Evolutionary conservation across 2,329 filamentous ascomycete genomes (phyloP).

Genomic region (Herpotrichia juniperi): DNA sequence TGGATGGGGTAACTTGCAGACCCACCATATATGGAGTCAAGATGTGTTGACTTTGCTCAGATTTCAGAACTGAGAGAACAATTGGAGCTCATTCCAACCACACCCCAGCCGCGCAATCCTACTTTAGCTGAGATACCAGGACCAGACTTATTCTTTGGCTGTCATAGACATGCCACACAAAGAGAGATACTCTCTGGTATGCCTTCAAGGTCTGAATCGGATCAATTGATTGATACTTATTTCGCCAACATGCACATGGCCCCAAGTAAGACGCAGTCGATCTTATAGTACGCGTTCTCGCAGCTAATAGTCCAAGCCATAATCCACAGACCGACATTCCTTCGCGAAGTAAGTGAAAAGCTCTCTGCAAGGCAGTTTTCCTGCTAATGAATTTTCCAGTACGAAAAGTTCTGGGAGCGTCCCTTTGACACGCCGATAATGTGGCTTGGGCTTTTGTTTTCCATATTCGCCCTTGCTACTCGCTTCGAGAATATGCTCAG

Average conservation of each 20-base stretch:
- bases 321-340: conserved; percentile 38
- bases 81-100: conserved; percentile 35
- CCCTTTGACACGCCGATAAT: conserved; percentile 45
- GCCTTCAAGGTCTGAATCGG: conserved; percentile 30
- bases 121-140: conserved; percentile 20
- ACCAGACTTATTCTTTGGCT: conserved; percentile 38
- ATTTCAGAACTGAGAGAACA: conserved; percentile 41
- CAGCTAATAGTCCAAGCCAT: conserved; percentile 22
- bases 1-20: conserved; percentile 36
- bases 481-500: conserved; percentile 30
- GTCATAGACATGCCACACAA: conserved; percentile 30
- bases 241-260: conserved; percentile 35
- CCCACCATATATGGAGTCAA: background rate
- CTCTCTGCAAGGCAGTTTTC: background rate
- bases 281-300: background rate
- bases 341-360: conserved; percentile 24
- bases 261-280: conserved; percentile 22
- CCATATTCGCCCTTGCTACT: conserved; percentile 40
- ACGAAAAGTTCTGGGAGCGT: conserved; percentile 52
- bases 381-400: conserved; percentile 31
- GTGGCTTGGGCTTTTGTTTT: conserved; percentile 54
- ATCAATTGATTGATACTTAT: conserved; percentile 29
- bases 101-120: conserved; percentile 21
- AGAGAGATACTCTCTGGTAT: conserved; percentile 37
- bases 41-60: conserved; percentile 15